Evolutionary conservation across 2,329 filamentous ascomycete genomes (phyloP), one percentile per base, ranked within the genome.

Genomic region (Penicillium sclerotiorum): DNA sequence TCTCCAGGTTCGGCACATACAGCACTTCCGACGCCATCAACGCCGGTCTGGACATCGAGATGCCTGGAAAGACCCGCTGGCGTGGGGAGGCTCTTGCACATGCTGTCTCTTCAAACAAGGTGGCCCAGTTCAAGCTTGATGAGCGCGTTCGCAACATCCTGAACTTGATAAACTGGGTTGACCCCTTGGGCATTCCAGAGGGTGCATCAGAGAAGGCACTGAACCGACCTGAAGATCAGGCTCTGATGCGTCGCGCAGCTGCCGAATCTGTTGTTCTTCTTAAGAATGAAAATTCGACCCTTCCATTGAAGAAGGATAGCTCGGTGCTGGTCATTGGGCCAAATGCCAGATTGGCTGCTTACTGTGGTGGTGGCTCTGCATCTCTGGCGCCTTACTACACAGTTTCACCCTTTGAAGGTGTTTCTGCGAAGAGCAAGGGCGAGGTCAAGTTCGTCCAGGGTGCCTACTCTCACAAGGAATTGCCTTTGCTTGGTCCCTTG

Each of bases 221-320:
- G 7, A 75, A 90, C 61, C 86, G 81, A 0, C 77, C 80, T 0
- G 80, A 87, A 64, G 84, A 83, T 30, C 80, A 84, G 4, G 79
- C 77, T 13, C 73, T 90, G 38, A 79, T 90, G 18, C 79, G 88
- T 15, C 77, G 79, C 46, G 77, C 88, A 20, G 86, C 85, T 15
- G 80, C 83, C 4, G 86, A 90, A 63, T 84, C 84, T 3, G 84
- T 89, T 8, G 87, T 90, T 1, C 75, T 92, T 11, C 73, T 91
- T 41, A 90, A 90, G 72, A 92, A 92, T 57, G 80, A 89, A 11
- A 78, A 79, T 30, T 74, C 74, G 12, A 66, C 86, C 0, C 74
- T 92, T 1, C 88, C 88, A 0, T 64, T 82, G 45, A 68, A 71
- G 32, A 75, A 73, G 39, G 66, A 69, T 20, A 72, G 76, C 49